Evolutionary conservation across 2,329 filamentous ascomycete genomes (phyloP).

Genomic region (Orbilia brochopaga): DNA sequence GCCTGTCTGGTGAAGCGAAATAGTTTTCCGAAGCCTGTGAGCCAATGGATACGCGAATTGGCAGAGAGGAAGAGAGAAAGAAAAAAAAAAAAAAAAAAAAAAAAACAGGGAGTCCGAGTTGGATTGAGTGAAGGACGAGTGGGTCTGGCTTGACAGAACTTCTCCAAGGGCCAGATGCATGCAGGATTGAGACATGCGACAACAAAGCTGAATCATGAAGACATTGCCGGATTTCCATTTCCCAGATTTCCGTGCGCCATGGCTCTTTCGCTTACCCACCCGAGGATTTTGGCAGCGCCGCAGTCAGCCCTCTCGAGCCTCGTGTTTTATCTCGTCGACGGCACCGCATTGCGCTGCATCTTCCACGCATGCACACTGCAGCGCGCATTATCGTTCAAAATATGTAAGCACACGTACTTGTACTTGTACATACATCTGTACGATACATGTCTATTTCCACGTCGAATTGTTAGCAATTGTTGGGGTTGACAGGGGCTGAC

Average conservation of each 20-base stretch:
- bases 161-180: neutral
- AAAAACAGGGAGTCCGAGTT: no score
- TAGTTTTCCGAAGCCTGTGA: neutral
- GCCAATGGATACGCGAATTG: neutral
- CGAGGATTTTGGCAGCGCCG: constrained; percentile 2
- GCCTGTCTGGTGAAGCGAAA: neutral
- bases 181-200: neutral
- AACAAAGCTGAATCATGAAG: neutral
- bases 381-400: no score
- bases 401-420: no score
- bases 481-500: no score
- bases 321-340: neutral
- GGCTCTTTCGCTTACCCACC: neutral
- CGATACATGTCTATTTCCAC: no score
- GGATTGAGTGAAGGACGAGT: neutral
- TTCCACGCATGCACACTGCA: no score
- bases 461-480: no score
- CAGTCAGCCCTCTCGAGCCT: neutral
- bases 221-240: neutral
- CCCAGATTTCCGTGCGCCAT: constrained; percentile 4
- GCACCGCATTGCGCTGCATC: neutral
- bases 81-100: no score
- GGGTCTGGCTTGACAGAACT: constrained; percentile 5
- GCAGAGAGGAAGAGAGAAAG: neutral
- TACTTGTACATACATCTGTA: no score